Percentiles rank a stretch among this genome's conserved stretches.
Evolutionary conservation across 1,139 yeast genomes (phyloP).

Genomic region (Scheffersomyces quercinus): DNA sequence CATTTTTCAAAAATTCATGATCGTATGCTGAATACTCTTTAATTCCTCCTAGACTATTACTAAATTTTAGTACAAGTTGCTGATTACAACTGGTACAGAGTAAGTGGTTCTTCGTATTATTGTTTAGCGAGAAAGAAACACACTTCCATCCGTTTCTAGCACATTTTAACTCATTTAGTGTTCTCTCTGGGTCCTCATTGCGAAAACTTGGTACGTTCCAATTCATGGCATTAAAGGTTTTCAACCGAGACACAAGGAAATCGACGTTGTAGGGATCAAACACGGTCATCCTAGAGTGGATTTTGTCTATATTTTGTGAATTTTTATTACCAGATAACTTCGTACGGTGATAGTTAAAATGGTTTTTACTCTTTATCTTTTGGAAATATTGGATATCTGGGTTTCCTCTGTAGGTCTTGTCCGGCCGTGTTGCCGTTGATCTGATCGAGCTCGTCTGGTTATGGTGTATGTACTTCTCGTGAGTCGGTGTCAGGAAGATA

Average conservation of each 20-base stretch:
- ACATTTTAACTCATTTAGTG: slow-evolving; percentile 36
- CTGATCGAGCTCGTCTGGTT: neutral
- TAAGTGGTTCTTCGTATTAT: slow-evolving; percentile 31
- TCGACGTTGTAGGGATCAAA: slow-evolving; percentile 39
- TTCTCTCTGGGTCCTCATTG: slow-evolving; percentile 3
- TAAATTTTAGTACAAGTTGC: slow-evolving; percentile 30
- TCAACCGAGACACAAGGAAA: slow-evolving; percentile 27
- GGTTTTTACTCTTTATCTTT: slow-evolving; percentile 36
- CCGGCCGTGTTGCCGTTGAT: neutral
- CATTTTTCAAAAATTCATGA: neutral
- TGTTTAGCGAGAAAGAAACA: slow-evolving; percentile 24
- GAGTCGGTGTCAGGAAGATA: slow-evolving; percentile 23
- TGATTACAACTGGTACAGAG: slow-evolving; percentile 36
- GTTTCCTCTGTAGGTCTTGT: slow-evolving; percentile 16
- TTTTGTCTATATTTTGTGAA: slow-evolving; percentile 10
- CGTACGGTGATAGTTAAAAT: slow-evolving; percentile 36
- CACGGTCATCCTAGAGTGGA: slow-evolving; percentile 14
- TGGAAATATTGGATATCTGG: slow-evolving; percentile 45
- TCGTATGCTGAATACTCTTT: slow-evolving; percentile 1
- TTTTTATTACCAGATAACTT: slow-evolving; percentile 13
- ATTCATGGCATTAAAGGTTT: slow-evolving; percentile 33
- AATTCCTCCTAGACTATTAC: slow-evolving; percentile 5
- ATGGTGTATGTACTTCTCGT: slow-evolving; percentile 13
- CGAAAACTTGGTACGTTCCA: slow-evolving; percentile 31
- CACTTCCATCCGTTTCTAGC: slow-evolving; percentile 48